Conservation (phyloP, 2,329 filamentous ascomycete species). For the Botrytis pseudocinerea region DNA sequence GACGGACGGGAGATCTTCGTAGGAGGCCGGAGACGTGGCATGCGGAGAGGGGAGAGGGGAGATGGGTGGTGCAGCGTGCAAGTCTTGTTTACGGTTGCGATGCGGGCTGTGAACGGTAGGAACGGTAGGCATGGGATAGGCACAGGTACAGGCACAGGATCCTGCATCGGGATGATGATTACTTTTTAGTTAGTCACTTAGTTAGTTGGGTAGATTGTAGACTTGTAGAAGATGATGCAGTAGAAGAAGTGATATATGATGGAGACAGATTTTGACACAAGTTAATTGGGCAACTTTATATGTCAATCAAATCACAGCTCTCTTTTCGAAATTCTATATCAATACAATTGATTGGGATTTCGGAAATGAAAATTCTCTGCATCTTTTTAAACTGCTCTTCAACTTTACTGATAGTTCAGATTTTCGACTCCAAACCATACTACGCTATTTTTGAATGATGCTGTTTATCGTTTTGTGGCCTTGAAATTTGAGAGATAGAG, state of each 20-base stretch:
- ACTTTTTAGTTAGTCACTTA: neutral
- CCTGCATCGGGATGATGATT: conserved; percentile 1
- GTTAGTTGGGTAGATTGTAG: neutral
- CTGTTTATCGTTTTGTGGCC: neutral
- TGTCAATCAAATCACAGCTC: neutral
- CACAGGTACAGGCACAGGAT: conserved; percentile 2
- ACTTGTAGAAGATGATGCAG: neutral
- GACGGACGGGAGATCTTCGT: conserved; percentile 17
- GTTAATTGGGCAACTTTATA: neutral
- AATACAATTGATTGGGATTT: neutral
- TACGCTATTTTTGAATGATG: neutral
- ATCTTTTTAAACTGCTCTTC: neutral
- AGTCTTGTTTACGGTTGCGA: neutral
- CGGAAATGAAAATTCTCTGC: neutral
- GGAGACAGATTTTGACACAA: neutral
- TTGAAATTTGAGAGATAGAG: neutral
- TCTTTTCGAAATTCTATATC: neutral
- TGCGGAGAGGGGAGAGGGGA: conserved; percentile 9
- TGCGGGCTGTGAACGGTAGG: conserved; percentile 1
- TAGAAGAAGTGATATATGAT: neutral
- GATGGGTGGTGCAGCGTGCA: neutral
- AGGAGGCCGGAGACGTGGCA: conserved; percentile 20
- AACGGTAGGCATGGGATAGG: neutral
- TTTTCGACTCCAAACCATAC: neutral
- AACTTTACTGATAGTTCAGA: conserved; percentile 2